Base-by-base conservation (phyloP, 495 filamentous ascomycete species). In the Tuber indicum region DNA sequence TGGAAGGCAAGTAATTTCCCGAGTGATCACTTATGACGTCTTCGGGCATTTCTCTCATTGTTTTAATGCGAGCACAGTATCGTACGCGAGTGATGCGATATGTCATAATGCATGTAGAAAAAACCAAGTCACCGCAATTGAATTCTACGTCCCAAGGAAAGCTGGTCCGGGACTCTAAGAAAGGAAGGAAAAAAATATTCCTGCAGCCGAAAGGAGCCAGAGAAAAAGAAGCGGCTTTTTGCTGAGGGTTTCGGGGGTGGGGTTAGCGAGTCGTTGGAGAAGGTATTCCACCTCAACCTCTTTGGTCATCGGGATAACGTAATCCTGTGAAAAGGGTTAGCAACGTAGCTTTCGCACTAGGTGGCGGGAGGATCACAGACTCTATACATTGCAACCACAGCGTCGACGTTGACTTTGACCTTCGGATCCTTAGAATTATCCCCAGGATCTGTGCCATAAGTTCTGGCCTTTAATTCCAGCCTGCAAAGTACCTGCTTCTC, bases 261-360 rank as follows among this genome's bases (percentile, higher is more conserved):
- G 75, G 23, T 91, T 89, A 32, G 5, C 7, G 46, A 99, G 87
- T 75, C 96, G 89, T 84, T 98, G 93, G 92, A 98, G 96, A 66
- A 99, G 87, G 81, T 99, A 99, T 82, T 98, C 94, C 32, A 98
- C 92, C 86, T 99, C 96, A 44, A 99, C 94, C 77, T 94, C 91
- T 85, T 98, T 99, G 42, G 96, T 99, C 83, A 98, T 85, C 3
- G 96, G 96, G 75, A 99, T 99, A 74, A 99, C 94, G 84, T 91
- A 93, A 83, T 97, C 91, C 89, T 91, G 72, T 26, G 44, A 75
- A n/a, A 42, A 41, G 2, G n/a, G 26, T 62, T 23, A 72, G 26
- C 49, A 74, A 36, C 36, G 14, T 39, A 23, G 17, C 19, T 66
- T 47, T 26, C 19, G 23, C 12, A 39, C 26, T 21, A 14, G 70